Percentiles rank a stretch among this genome's conserved stretches.
phyloP scores from a whole-genome alignment of 331 rosid species.

The Telfairia occidentalis region DNA sequence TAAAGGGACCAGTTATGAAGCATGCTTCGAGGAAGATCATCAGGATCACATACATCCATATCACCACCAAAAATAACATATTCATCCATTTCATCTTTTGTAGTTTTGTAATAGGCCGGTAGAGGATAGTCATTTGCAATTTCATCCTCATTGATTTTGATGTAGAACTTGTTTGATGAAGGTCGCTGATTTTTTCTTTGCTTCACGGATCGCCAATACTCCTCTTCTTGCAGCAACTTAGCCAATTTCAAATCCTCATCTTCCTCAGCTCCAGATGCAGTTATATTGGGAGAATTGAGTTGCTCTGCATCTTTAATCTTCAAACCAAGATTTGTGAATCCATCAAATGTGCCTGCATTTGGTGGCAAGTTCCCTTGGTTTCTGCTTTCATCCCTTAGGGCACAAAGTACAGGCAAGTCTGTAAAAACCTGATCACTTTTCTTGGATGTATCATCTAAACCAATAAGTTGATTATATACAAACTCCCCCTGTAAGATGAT shows the following conservation, averaged over 20 bases:
- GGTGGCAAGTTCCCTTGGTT: constrained; percentile 29
- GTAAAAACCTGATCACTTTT: constrained; percentile 40
- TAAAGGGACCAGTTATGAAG: constrained; percentile 84
- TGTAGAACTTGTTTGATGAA: constrained; percentile 45
- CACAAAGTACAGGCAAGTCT: constrained; percentile 51
- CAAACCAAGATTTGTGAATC: constrained; percentile 31
- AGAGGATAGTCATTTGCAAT: constrained; percentile 89
- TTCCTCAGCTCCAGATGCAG: constrained; percentile 25
- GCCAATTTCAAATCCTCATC: constrained; percentile 73
- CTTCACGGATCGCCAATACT: constrained; percentile 56
- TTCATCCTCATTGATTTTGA: constrained; percentile 87
- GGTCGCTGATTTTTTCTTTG: constrained; percentile 44
- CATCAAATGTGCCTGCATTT: constrained; percentile 27
- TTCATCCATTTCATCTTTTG: constrained; percentile 62
- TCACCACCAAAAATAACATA: constrained; percentile 51
- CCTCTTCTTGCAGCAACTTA: constrained; percentile 77
- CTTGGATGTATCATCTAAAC: constrained; percentile 61
- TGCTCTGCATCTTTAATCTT: constrained; percentile 26
- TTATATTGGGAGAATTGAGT: constrained; percentile 19
- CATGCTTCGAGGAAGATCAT: constrained; percentile 76
- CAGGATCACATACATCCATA: constrained; percentile 33
- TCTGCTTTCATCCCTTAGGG: constrained; percentile 52
- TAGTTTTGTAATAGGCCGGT: constrained; percentile 75
- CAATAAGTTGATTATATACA: constrained; percentile 60
- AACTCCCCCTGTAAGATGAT: constrained; percentile 71